Base-by-base conservation (phyloP, 1,284 basidiomycete genomes). In the Phellinidium pouzarii region DNA sequence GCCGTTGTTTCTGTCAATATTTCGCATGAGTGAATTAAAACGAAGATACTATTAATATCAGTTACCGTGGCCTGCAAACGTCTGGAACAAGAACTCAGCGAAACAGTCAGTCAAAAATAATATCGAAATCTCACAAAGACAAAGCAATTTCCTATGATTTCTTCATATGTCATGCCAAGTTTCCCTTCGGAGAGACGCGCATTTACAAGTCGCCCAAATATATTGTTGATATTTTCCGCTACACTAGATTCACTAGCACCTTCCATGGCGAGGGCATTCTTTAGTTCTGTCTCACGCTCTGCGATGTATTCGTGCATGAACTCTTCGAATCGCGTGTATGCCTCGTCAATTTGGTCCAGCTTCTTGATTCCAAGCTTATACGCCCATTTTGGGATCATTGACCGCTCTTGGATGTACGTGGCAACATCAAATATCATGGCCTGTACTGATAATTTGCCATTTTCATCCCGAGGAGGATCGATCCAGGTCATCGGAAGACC, bases 141-240 rank as follows among this genome's bases (percentile, higher is more conserved):
- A 38, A 59, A 60, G 17, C 51, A 53, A 43, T 60, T 58, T 20
- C 59, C 55, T 42, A 60, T 53, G 12, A 60, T 52, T 45, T 60
- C 59, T 19, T 41, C 34, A 19, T 60, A 57, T 9, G 38, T 38
- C 11, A 57, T 23, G 8, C 46, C 31, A 3, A 51, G 43, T 38
- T 57, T 57, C 14, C 55, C 53, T 7, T 54, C 55, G 14, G 44
- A 44, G 5, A 57, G 25, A 4, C 49, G 52, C 9, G 55, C 47
- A 36, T 50, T 54, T 12, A 57, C 55, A 14, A 57, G 44, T 12
- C 52, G 23, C 17, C 48, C 53, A 29, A 51, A 54, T 19, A 57
- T 26, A 41, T 51, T 43, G 20, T 48, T 54, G 46, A 57, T 44
- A 26, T 23, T 38, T 11, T 50, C 53, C 8, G 5, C 25, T 9